A percentile compares a stretch with the other conserved stretches of the same genome.
Conservation (phyloP, 305 asterid species). For the Lippia alba region DNA sequence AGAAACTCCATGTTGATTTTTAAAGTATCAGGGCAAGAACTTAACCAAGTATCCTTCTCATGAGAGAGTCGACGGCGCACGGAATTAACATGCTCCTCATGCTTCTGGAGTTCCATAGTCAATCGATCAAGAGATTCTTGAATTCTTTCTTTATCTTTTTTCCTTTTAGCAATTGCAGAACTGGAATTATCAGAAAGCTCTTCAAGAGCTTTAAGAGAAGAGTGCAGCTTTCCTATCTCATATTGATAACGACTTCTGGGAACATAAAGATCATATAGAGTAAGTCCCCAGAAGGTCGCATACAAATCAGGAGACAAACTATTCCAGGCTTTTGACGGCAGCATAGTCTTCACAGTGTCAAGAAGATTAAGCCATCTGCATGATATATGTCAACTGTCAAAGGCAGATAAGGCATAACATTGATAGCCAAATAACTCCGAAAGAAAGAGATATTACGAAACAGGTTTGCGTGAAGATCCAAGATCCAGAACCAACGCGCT, state of each 20-base stretch:
- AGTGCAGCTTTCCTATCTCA: conserved; percentile 89
- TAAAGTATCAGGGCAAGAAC: conserved; percentile 98
- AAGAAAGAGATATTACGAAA: conserved; percentile 54
- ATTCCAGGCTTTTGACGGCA: conserved; percentile 99
- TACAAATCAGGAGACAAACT: conserved; percentile 97
- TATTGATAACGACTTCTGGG: conserved; percentile 92
- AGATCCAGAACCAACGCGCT: conserved; percentile 71
- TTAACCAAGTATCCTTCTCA: conserved; percentile 98
- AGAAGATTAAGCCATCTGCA: conserved; percentile 95
- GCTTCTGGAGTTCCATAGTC: conserved; percentile 81
- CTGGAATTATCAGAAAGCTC: conserved; percentile 96
- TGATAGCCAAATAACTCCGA: conserved; percentile 27
- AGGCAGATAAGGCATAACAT: conserved; percentile 23
- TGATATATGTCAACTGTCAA: conserved; percentile 24
- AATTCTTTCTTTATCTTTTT: conserved; percentile 98
- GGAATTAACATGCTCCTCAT: conserved; percentile 96
- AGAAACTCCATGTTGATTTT: conserved; percentile 99
- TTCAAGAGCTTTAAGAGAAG: conserved; percentile 95
- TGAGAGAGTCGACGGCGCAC: conserved; percentile 88
- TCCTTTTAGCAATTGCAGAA: conserved; percentile 96
- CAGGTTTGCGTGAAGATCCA: conserved; percentile 76
- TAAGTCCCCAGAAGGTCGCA: conserved; percentile 99
- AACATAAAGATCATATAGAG: conserved; percentile 94
- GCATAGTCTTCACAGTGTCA: conserved; percentile 85
- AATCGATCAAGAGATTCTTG: conserved; percentile 97